phyloP scores from a whole-genome alignment of 2,329 filamentous ascomycete genomes.

The Nothopassalora personata region DNA sequence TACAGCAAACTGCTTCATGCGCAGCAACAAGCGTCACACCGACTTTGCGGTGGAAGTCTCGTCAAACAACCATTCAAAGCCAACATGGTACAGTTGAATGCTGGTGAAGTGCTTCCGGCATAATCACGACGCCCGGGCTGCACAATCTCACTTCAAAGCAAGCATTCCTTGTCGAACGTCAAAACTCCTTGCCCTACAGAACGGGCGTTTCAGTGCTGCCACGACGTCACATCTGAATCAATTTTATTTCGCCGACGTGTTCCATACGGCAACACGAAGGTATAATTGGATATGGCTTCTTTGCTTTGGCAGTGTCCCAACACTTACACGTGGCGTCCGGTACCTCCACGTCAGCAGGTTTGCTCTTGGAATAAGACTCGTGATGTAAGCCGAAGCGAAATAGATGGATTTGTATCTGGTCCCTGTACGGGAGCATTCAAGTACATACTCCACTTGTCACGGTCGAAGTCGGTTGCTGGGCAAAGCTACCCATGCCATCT shows the following conservation, averaged over 20 bases:
- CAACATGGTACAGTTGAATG: neutral
- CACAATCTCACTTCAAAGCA: neutral
- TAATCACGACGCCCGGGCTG: neutral
- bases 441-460: too few species aligned
- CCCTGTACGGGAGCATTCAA: too few species aligned
- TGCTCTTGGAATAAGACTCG: neutral
- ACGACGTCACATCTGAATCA: neutral
- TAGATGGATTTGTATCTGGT: too few species aligned
- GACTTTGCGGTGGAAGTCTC: neutral
- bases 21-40: neutral
- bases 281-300: neutral
- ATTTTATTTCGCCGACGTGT: neutral
- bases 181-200: neutral
- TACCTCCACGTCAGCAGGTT: neutral
- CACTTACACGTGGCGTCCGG: neutral
- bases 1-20: neutral
- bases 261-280: neutral
- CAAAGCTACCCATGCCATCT: neutral
- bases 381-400: too few species aligned
- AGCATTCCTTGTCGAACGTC: neutral
- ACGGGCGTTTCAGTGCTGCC: neutral
- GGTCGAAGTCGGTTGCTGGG: neutral
- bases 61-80: neutral
- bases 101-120: neutral
- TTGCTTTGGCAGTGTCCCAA: neutral